Conservation (phyloP, 2,329 filamentous ascomycete species). For the Pseudogymnoascus sp. region DNA sequence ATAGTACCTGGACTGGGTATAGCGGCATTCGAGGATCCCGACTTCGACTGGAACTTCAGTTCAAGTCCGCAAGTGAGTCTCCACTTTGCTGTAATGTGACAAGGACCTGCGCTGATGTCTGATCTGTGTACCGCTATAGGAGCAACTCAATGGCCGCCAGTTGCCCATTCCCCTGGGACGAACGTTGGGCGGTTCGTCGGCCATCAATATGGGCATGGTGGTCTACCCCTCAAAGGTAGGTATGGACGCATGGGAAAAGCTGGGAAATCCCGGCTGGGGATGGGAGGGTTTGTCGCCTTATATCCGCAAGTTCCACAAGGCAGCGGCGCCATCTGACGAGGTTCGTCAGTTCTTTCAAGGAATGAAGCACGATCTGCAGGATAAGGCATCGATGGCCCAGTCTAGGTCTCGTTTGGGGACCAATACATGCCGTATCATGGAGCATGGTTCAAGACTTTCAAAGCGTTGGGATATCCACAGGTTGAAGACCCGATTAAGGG, state of each 20-base stretch:
- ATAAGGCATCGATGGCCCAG: slow-evolving; percentile 13
- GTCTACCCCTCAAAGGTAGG: slow-evolving; percentile 20
- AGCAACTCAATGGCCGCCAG: slow-evolving; percentile 13
- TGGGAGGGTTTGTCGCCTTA: slow-evolving; percentile 34
- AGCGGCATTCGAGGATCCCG: slow-evolving; percentile 29
- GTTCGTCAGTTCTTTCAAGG: background rate
- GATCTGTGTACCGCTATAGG: background rate
- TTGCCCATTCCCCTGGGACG: slow-evolving; percentile 20
- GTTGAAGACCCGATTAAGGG: slow-evolving; percentile 12
- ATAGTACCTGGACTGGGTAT: slow-evolving; percentile 32
- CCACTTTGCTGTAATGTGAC: slow-evolving; percentile 20
- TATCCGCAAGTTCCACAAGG: slow-evolving; percentile 31
- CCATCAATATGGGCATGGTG: slow-evolving; percentile 30
- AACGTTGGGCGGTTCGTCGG: slow-evolving; percentile 30
- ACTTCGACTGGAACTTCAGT: slow-evolving; percentile 33
- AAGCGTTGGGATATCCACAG: slow-evolving; percentile 5
- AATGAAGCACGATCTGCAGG: slow-evolving; percentile 2
- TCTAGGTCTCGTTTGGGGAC: slow-evolving; percentile 15
- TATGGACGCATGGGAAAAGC: slow-evolving; percentile 33
- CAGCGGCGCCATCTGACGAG: slow-evolving; percentile 11
- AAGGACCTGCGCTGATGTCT: slow-evolving; percentile 16
- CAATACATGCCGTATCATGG: slow-evolving; percentile 11
- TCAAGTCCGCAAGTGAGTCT: slow-evolving; percentile 30
- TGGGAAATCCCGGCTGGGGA: slow-evolving; percentile 37
- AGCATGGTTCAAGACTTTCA: slow-evolving; percentile 14